Conservation (phyloP, 805 yeast species). For the Saturnispora sanitii region DNA sequence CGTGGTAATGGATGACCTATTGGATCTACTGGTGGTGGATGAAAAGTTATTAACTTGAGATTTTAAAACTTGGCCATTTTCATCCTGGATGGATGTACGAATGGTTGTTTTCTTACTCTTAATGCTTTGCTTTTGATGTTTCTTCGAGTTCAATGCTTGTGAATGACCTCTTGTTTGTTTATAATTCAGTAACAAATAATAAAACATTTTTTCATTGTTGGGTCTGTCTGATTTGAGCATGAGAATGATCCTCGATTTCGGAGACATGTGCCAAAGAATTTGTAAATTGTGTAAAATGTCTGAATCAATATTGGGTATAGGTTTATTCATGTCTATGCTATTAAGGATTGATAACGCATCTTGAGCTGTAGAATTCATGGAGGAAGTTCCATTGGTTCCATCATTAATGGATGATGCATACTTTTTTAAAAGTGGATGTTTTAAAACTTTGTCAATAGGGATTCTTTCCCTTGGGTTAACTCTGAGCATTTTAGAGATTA, state of each 20-base stretch:
- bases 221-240: slow-evolving; percentile 19
- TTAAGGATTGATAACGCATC: slow-evolving; percentile 10
- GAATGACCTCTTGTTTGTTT: too few species aligned
- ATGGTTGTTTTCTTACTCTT: slow-evolving; percentile 24
- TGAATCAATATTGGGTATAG: slow-evolving; percentile 31
- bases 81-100: slow-evolving; percentile 27
- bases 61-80: slow-evolving; percentile 24
- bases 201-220: slow-evolving; percentile 30
- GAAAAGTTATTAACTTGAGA: slow-evolving; percentile 11
- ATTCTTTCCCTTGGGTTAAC: slow-evolving; percentile 67
- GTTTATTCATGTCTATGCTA: slow-evolving; percentile 21
- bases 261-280: slow-evolving; percentile 47
- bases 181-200: slow-evolving; percentile 26
- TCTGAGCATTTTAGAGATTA: slow-evolving; percentile 54
- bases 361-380: too few species aligned
- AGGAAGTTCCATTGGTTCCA: not conserved
- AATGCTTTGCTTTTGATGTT: too few species aligned
- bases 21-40: not conserved
- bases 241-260: slow-evolving; percentile 26
- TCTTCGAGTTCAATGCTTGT: too few species aligned
- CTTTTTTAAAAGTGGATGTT: slow-evolving; percentile 45
- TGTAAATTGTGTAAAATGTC: slow-evolving; percentile 45
- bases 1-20: too few species aligned
- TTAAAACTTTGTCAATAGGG: slow-evolving; percentile 52
- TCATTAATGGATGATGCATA: slow-evolving; percentile 19